These are phyloP conservation scores for Fusarium sp. DNA, from an alignment of 2,329 filamentous ascomycete species.

Conservation along the genomic window DNA sequence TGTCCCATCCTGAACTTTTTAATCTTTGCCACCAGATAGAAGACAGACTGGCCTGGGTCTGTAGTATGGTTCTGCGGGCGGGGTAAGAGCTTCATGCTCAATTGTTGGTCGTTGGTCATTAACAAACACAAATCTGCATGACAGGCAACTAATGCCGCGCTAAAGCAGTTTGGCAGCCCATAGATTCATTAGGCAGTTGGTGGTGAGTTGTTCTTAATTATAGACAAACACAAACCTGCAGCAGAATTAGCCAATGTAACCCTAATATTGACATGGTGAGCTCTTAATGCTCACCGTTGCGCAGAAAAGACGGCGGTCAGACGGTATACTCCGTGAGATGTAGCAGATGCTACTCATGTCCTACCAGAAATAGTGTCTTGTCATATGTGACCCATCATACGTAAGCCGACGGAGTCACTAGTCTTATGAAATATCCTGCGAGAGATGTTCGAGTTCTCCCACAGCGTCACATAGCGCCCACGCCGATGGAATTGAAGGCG, in stretches of 20 bases:
- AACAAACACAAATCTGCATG: background rate
- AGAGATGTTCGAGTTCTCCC: background rate
- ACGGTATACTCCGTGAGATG: background rate
- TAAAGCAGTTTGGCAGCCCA: background rate
- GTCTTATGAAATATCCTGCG: background rate
- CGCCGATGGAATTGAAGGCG: background rate
- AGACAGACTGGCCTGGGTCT: no score
- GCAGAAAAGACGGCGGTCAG: background rate
- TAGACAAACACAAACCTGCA: background rate
- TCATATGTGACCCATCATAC: background rate
- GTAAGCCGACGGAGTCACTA: no score
- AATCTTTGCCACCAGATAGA: background rate
- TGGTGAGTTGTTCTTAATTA: background rate
- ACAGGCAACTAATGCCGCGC: background rate
- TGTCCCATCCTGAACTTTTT: background rate
- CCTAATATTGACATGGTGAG: background rate
- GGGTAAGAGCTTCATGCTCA: background rate
- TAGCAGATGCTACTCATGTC: background rate
- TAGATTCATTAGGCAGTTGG: accelerated
- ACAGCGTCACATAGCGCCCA: no score
- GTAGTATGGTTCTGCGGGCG: background rate
- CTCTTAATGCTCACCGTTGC: background rate
- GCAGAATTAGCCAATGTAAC: background rate
- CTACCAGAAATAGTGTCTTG: accelerated
- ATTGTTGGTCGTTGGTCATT: background rate